A percentile compares a stretch with the other conserved stretches of the same genome.
These are phyloP conservation scores for Eimeria maxima DNA, from an alignment of 169 alveolate genomes.

Conservation along the genomic window DNA sequence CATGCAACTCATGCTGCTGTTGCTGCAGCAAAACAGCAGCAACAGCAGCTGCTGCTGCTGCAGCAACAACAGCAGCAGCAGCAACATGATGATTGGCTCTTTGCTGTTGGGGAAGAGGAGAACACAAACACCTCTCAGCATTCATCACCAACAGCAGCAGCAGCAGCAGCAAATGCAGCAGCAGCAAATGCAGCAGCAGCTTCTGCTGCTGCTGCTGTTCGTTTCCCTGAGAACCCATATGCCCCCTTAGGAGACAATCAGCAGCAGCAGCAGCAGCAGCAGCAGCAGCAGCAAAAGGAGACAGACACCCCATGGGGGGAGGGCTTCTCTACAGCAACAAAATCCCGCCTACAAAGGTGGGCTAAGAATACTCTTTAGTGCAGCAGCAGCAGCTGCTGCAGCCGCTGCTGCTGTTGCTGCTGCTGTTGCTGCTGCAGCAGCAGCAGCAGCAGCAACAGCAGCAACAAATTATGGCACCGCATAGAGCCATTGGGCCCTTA, in stretches of 20 bases:
- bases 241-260: background rate
- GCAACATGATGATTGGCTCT: background rate
- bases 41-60: constrained; percentile 55
- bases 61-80: constrained; percentile 66
- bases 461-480: background rate
- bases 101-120: background rate
- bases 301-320: too few species aligned
- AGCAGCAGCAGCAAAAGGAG: too few species aligned
- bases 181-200: background rate
- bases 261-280: background rate
- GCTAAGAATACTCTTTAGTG: background rate
- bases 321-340: background rate
- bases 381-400: constrained; percentile 17
- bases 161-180: constrained; percentile 11
- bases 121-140: constrained; percentile 44
- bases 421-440: background rate
- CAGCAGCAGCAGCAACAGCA: constrained; percentile 35
- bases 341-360: background rate
- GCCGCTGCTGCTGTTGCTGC: background rate
- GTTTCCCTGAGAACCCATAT: background rate
- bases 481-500: background rate
- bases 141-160: constrained; percentile 31
- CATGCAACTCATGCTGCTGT: constrained; percentile 19
- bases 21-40: constrained; percentile 17
- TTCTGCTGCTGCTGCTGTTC: constrained; percentile 25